Evolutionary conservation across 371 early-diverging fungal genomes (phyloP).

Genomic region (Mucor indicus): DNA sequence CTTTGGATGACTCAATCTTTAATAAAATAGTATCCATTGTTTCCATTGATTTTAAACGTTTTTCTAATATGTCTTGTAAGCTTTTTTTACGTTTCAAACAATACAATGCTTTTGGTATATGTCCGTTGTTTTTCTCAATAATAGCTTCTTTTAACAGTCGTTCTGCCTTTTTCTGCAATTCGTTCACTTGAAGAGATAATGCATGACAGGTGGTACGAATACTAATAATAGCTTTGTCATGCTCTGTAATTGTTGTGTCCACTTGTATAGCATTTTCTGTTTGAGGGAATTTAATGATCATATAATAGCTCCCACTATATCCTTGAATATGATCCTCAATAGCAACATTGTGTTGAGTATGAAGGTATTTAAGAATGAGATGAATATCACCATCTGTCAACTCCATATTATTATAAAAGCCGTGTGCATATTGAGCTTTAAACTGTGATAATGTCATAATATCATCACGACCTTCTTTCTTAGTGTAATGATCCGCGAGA

Average conservation of each 20-base stretch:
- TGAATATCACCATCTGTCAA: conserved; percentile 38
- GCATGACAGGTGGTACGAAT: conserved; percentile 44
- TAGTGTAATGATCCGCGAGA: neutral
- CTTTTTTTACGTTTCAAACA: conserved; percentile 43
- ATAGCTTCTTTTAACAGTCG: conserved; percentile 23
- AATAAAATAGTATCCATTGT: conserved; percentile 53
- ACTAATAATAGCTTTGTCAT: conserved; percentile 48
- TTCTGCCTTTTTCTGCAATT: conserved; percentile 40
- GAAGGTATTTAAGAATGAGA: conserved; percentile 30
- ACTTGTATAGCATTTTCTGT: conserved; percentile 6
- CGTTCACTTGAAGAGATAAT: conserved; percentile 46
- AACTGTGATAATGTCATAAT: conserved; percentile 38
- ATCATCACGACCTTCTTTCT: conserved; percentile 10
- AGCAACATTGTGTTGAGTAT: conserved; percentile 24
- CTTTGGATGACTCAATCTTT: conserved; percentile 53
- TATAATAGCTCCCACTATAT: conserved; percentile 24
- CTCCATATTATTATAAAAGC: conserved; percentile 13
- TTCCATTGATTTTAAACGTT: conserved; percentile 46
- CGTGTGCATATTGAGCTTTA: conserved; percentile 17
- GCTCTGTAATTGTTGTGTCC: conserved; percentile 37
- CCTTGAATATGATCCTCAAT: conserved; percentile 32
- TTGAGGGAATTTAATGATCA: conserved; percentile 37
- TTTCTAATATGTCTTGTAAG: conserved; percentile 37
- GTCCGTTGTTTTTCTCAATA: conserved; percentile 23
- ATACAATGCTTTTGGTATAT: conserved; percentile 45